phyloP scores from a whole-genome alignment of 352 stramenopile species.

The Globisporangium rhizosaccharum region DNA sequence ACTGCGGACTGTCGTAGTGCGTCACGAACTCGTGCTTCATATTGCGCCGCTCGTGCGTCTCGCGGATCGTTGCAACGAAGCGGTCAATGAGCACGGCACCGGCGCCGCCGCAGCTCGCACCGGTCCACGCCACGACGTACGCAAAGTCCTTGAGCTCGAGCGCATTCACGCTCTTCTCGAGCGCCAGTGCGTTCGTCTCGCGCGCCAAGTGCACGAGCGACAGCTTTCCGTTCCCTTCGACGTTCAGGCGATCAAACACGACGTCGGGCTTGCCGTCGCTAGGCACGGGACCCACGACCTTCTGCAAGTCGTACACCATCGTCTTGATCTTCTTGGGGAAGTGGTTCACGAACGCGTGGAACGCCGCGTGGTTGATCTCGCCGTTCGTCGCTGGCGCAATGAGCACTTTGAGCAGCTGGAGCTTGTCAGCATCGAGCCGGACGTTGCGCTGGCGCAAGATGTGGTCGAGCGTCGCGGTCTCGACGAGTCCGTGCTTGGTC shows the following conservation, averaged over 20 bases:
- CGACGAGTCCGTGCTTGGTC: slow-evolving; percentile 45
- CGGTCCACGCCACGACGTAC: slow-evolving; percentile 71
- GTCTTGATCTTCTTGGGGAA: slow-evolving; percentile 68
- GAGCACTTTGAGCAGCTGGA: slow-evolving; percentile 55
- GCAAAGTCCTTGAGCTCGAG: slow-evolving; percentile 68
- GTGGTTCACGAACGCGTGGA: slow-evolving; percentile 80
- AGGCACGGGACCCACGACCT: slow-evolving; percentile 45
- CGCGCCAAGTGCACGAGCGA: slow-evolving; percentile 49
- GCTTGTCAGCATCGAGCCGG: slow-evolving; percentile 43
- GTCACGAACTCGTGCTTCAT: slow-evolving; percentile 85
- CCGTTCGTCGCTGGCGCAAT: slow-evolving; percentile 60
- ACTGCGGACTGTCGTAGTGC: slow-evolving; percentile 73
- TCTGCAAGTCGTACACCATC: slow-evolving; percentile 67
- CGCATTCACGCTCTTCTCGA: slow-evolving; percentile 44
- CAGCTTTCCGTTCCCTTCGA: slow-evolving; percentile 68
- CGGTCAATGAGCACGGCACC: slow-evolving; percentile 66
- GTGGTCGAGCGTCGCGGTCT: slow-evolving; percentile 49
- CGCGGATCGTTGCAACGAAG: slow-evolving; percentile 59
- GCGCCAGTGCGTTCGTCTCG: slow-evolving; percentile 47
- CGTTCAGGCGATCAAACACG: slow-evolving; percentile 66
- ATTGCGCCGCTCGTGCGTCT: slow-evolving; percentile 66
- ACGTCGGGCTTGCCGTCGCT: slow-evolving; percentile 32
- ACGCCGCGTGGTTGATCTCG: slow-evolving; percentile 51
- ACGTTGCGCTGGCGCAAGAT: slow-evolving; percentile 52
- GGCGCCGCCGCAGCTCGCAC: slow-evolving; percentile 64